Base-by-base conservation (phyloP, 2,329 filamentous ascomycete genomes). In the Cucurbitaria berberidis region DNA sequence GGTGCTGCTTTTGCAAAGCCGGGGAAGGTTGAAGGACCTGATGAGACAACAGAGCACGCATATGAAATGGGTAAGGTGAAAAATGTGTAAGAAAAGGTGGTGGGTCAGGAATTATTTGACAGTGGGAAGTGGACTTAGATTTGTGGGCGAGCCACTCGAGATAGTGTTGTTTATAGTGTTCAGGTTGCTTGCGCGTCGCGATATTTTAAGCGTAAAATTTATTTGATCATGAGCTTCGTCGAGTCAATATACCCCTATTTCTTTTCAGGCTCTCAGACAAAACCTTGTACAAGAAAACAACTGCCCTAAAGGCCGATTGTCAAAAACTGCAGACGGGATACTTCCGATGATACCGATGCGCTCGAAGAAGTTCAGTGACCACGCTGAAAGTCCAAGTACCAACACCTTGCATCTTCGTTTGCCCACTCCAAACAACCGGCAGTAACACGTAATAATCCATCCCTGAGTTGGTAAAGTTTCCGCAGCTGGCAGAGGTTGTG, bases 1-100 rank as follows among this genome's bases (percentile, higher is more conserved):
- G 63, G 63, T 5, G 53, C 53, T 15, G 49, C 43, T 4, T 59
- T 65, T 27, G 58, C 58, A 26, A 65, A 63, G 34, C 42, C 61
- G 15, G 62, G 58, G 1, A 62, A 50, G 45, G 58, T 60, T 2
- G 55, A 59, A 22, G 47, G 21, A 3, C 29, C 35, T n/a, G 29
- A 15, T 4, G 45, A 19, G 24, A 19, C 39, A 5, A 44, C 15
- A 5, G 35, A 22, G 38, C 40, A 5, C 10, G 16, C 24, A 29
- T 13, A 42, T 18, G n/a, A 27, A 13, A 18, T 30, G 13, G 15
- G 19, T 22, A n/a, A 7, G 2, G 36, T 15, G 11, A 24, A 5
- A 24, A n/a, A 7, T 6, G 3, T 3, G 10, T 39, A 24, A 34
- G 30, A 34, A 5, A n/a, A 5, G 8, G 27, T 11, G 3, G 27